A percentile compares a stretch with the other conserved stretches of the same genome.
These are phyloP conservation scores for Phytophthora kernoviae DNA, from an alignment of 352 stramenopile species.

Conservation along the genomic window DNA sequence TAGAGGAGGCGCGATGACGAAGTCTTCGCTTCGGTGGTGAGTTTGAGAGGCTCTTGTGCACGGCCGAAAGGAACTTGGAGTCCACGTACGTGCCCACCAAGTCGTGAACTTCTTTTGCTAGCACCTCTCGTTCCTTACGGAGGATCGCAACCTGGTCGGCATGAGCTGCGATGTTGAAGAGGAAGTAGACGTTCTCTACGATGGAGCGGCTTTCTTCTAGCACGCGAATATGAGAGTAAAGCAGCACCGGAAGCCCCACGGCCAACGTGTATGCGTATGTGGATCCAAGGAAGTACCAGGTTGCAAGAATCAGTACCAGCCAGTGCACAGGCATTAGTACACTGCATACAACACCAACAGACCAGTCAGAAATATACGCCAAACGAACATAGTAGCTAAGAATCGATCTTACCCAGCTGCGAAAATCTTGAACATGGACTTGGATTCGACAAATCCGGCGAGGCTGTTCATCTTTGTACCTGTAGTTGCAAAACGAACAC, in stretches of 20 bases:
- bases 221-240: conserved; percentile 83
- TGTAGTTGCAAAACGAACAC: conserved; percentile 14
- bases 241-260: conserved; percentile 58
- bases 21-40: conserved; percentile 40
- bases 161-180: conserved; percentile 74
- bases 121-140: conserved; percentile 53
- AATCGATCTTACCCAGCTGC: conserved; percentile 50
- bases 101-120: conserved; percentile 62
- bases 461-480: conserved; percentile 72
- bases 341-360: conserved; percentile 27
- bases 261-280: conserved; percentile 65
- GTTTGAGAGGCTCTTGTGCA: conserved; percentile 59
- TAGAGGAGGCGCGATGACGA: conserved; percentile 47
- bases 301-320: conserved; percentile 60
- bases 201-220: conserved; percentile 80
- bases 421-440: conserved; percentile 86
- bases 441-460: conserved; percentile 73
- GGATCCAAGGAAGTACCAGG: conserved; percentile 59
- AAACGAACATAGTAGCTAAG: neutral
- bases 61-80: conserved; percentile 51
- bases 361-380: neutral
- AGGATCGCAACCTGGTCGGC: conserved; percentile 60
- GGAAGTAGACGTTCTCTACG: conserved; percentile 76
- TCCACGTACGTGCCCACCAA: conserved; percentile 61
- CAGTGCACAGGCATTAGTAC: conserved; percentile 73